These are phyloP conservation scores for Botrytis sinoallii DNA, from an alignment of 2,329 filamentous ascomycete genomes.

Conservation along the genomic window DNA sequence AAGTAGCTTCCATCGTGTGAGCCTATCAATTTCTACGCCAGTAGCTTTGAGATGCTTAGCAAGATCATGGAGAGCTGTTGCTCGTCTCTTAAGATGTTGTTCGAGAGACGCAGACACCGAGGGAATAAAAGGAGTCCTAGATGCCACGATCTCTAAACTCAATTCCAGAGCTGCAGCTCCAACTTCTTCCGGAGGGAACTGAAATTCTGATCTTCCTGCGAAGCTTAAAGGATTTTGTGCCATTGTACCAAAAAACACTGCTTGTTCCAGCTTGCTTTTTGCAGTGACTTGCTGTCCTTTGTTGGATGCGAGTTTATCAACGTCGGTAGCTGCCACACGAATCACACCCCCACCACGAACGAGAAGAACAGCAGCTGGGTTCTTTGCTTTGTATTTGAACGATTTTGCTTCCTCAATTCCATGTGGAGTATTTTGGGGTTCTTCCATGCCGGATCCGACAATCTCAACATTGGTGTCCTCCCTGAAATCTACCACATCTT, in stretches of 20 bases:
- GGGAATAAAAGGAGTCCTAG: constrained; percentile 70
- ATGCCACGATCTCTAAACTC: constrained; percentile 78
- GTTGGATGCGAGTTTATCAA: constrained; percentile 58
- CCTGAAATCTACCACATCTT: constrained; percentile 82
- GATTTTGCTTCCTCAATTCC: constrained; percentile 48
- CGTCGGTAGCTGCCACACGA: constrained; percentile 56
- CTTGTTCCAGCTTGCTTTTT: constrained; percentile 88
- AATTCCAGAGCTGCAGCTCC: constrained; percentile 73
- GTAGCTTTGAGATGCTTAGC: constrained; percentile 67
- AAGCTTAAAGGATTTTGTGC: constrained; percentile 87
- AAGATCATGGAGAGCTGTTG: constrained; percentile 71
- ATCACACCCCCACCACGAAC: constrained; percentile 62
- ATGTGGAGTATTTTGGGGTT: constrained; percentile 44
- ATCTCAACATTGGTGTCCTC: constrained; percentile 61
- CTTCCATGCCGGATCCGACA: constrained; percentile 61
- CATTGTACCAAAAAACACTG: constrained; percentile 84
- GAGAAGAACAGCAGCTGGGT: constrained; percentile 59
- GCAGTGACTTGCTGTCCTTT: constrained; percentile 65
- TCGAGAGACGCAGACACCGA: constrained; percentile 73
- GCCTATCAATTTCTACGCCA: constrained; percentile 62
- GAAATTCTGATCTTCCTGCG: constrained; percentile 60
- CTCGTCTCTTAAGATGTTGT: constrained; percentile 71
- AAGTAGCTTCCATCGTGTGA: constrained; percentile 75
- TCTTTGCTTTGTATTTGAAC: constrained; percentile 56
- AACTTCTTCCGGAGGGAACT: constrained; percentile 68